Evolutionary conservation across 805 yeast genomes (phyloP).

Genomic region (Cyberlindnera subsufficiens): DNA sequence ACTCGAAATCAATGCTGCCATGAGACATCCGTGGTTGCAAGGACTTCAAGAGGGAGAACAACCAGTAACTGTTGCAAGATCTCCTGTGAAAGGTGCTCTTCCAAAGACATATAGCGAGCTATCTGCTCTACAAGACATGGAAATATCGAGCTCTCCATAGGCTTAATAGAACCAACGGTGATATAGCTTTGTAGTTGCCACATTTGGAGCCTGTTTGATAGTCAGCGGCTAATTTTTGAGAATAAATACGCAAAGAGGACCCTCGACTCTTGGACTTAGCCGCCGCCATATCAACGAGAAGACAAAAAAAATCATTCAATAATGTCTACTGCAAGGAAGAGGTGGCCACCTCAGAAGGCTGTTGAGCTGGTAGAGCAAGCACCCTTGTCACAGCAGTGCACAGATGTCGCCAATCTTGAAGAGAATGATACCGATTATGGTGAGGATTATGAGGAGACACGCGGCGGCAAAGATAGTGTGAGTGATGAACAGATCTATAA

Average conservation of each 20-base stretch:
- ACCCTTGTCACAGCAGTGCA: too few relatives aligned
- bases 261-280: not conserved
- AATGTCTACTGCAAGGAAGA: too few relatives aligned
- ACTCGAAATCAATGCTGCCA: conserved; percentile 78
- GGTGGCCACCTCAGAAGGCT: too few relatives aligned
- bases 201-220: too few relatives aligned
- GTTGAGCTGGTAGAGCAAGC: too few relatives aligned
- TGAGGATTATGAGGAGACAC: conserved; percentile 3
- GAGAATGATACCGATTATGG: conserved; percentile 8
- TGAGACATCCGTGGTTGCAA: conserved; percentile 81
- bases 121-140: conserved; percentile 17
- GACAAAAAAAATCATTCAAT: not conserved
- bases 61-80: conserved; percentile 19
- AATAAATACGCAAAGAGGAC: not conserved
- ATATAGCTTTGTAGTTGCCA: not conserved
- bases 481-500: conserved; percentile 24
- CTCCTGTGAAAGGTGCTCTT: conserved; percentile 23
- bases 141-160: conserved; percentile 4
- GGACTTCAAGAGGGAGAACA: not conserved
- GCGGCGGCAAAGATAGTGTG: not conserved
- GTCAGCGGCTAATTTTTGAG: conserved; percentile 5
- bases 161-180: too few relatives aligned
- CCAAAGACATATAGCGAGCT: conserved; percentile 35
- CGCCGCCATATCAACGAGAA: not conserved
- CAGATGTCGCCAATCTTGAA: too few relatives aligned